Base-by-base conservation (phyloP, 2,329 filamentous ascomycete species). In the Aspergillus brasiliensis region DNA sequence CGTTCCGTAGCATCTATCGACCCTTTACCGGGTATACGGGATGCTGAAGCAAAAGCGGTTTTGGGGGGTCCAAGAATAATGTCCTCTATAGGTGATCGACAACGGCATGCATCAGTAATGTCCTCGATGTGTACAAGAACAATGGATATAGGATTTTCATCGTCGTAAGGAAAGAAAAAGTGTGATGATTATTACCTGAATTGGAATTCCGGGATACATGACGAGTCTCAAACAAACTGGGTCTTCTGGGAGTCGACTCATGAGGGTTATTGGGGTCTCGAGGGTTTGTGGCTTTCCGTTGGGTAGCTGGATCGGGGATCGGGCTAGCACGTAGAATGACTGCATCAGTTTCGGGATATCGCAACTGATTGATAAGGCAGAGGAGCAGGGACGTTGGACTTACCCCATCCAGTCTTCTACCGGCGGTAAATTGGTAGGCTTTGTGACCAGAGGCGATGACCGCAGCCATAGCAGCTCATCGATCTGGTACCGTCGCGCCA, bases 331-430 rank as follows among this genome's bases (percentile, higher is more conserved):
- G 31, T 13, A 34, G 31, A 38, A 67, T 49, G 37, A 57, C 51
- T 51, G 56, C 55, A 60, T 73, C 57, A 71, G 70, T 62, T 57
- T 65, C 60, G 56, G 44, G 51, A 59, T 11, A 19, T 25, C 51
- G 56, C 52, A 37, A 15, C 51, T 3, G 51, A 28, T 42, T 17
- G 19, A 58, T 57, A 62, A 51, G 31, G 47, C 34, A 40, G 25
- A 25, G 40, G 58, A 66, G 58, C 56, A 57, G 65, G 28, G 7
- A 28, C 4, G 8, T 10, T 47, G 44, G 19, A 63, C 86, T 73
- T 82, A 96, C 90, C 94, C 92, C 92, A 97, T 96, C 93, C 93
- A 98, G 82, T 96, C 91, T 80, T 96, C 92, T 64, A 89, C 85
- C 25, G 92, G 90, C 65, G 92, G 93, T 48, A 97, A 84, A 65